A percentile compares a stretch with the other conserved stretches of the same genome.
phyloP scores from a whole-genome alignment of 768 basidiomycete species.

The Clavulina sp. region DNA sequence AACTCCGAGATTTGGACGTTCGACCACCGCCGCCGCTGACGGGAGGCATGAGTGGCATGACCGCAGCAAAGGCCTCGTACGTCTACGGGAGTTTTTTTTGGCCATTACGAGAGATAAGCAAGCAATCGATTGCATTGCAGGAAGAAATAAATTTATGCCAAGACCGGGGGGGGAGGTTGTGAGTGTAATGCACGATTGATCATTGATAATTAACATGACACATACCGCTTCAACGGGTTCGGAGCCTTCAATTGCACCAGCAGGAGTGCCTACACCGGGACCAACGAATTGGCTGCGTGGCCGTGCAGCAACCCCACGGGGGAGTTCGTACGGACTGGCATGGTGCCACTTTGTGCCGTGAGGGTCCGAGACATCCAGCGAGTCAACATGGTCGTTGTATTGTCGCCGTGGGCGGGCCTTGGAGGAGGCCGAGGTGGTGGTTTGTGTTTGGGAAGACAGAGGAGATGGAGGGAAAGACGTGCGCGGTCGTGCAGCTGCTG shows the following conservation, averaged over 20 bases:
- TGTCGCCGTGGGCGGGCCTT: constrained; percentile 1
- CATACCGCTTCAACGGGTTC: neutral
- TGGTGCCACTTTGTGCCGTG: constrained; percentile 9
- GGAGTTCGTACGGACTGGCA: constrained; percentile 11
- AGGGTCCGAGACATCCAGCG: constrained; percentile 9
- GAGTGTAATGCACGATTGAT: neutral
- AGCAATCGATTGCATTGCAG: too few species aligned
- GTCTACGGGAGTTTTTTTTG: too few species aligned
- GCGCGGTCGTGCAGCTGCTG: neutral
- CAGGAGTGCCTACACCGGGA: neutral
- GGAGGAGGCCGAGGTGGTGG: neutral
- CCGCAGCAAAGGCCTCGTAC: too few species aligned
- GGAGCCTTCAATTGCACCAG: neutral
- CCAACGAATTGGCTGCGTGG: constrained; percentile 1
- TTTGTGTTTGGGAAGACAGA: neutral
- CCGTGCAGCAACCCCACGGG: constrained; percentile 2
- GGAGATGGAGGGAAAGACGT: neutral
- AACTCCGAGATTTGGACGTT: neutral
- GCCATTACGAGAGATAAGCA: too few species aligned
- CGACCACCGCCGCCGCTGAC: too few species aligned
- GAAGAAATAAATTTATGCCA: neutral
- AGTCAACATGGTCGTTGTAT: constrained; percentile 3
- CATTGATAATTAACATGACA: too few species aligned
- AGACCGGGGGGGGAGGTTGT: neutral
- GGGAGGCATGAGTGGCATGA: too few species aligned